phyloP scores from a whole-genome alignment of 176 grass and related monocot species.

The Paspalum notatum region DNA sequence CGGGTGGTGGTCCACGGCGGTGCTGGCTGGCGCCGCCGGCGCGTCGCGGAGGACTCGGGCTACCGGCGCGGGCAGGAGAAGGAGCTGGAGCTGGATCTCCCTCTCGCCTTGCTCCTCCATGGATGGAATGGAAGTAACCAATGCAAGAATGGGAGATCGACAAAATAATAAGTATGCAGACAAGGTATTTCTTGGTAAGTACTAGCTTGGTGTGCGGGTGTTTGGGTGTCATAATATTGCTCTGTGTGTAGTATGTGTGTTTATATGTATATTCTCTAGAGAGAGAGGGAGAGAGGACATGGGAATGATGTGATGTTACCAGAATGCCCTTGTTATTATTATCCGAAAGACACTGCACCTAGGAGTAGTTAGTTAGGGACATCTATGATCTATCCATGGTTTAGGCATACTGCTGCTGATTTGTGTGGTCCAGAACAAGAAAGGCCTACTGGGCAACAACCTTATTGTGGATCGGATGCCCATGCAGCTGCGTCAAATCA shows the following conservation, averaged over 20 bases:
- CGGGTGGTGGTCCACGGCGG: conserved; percentile 35
- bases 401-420: conserved; percentile 29
- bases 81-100: conserved; percentile 63
- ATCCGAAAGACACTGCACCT: neutral
- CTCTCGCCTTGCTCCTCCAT: conserved; percentile 72
- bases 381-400: conserved; percentile 18
- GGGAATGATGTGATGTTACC: conserved; percentile 25
- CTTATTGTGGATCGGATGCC: neutral
- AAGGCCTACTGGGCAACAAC: conserved; percentile 24
- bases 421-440: conserved; percentile 34
- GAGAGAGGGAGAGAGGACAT: too few relatives aligned
- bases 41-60: neutral
- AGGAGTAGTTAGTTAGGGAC: neutral
- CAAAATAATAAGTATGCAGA: too few relatives aligned
- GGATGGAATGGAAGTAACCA: too few relatives aligned
- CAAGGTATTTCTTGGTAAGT: too few relatives aligned
- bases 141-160: too few relatives aligned
- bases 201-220: conserved; percentile 9
- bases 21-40: neutral
- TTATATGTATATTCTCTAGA: conserved; percentile 11
- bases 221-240: neutral
- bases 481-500: neutral
- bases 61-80: conserved; percentile 55
- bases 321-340: neutral
- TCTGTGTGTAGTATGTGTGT: conserved; percentile 27